Evolutionary conservation across 2,329 filamentous ascomycete genomes (phyloP), one percentile per base, ranked within the genome.

Genomic region (Geosmithia morbida): DNA sequence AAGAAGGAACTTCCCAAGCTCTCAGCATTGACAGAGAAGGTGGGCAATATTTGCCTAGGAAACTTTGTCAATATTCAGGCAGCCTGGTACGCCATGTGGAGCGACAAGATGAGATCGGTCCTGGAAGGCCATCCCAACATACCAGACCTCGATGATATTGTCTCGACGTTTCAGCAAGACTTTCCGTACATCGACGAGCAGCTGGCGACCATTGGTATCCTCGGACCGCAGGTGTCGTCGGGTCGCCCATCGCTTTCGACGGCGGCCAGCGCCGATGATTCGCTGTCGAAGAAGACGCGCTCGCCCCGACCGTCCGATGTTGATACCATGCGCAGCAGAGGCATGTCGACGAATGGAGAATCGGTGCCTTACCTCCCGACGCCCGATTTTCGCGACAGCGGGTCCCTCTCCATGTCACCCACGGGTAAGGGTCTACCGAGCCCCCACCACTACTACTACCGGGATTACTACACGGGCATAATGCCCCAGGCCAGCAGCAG

Each of bases 1-100:
- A 96, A 95, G 64, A 84, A 90, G 54, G 90, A 97, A 60, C 73
- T 98, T 44, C 90, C 90, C 1, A 82, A 82, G 59, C 74, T 98
- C 16, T 94, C 92, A 46, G 66, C 70, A 7, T 67, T 92, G 52
- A 96, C 90, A 1, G 86, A 87, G 51, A 85, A 82, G 56, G 70
- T 96, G 51, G 87, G 92, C 56, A 85, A 88, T 56, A 82, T 85
- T 20, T 90, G 87, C 56, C 72, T 95, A 42, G 78, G 76, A 49
- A 88, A 87, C 56, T 87, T 97, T 57, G 79, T 96, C 54, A 80
- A 84, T 52, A 82, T 94, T 43, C 89, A 96, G 63, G 75, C 79
- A 17, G 74, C 78, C 45, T 98, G 90, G 90, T 89, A 83, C 60
- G 73, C 74, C 48, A 80, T 87, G 40, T 89, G 88, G 79, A 83